Conservation (phyloP, 176 grass and related monocot genomes). For the Avena atlantica region DNA sequence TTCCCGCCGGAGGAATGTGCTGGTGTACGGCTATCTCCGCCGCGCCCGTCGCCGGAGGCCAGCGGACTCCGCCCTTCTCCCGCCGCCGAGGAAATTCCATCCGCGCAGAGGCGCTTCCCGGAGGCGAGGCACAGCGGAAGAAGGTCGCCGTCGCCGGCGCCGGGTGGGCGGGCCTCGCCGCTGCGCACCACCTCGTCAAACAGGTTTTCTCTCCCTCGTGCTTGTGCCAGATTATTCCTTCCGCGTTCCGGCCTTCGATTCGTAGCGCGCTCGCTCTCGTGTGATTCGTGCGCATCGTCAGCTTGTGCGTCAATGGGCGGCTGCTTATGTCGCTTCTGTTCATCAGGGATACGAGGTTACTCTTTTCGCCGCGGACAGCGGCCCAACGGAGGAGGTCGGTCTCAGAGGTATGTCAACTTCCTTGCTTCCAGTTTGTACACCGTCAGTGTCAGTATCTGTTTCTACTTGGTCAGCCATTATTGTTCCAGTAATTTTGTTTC, state of each 20-base stretch:
- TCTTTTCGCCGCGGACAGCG: conserved; percentile 61
- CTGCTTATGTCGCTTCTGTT: not conserved
- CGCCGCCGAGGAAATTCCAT: conserved; percentile 34
- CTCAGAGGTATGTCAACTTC: conserved; percentile 59
- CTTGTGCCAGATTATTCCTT: not conserved
- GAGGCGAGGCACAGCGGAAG: conserved; percentile 34
- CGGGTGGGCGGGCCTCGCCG: conserved; percentile 80
- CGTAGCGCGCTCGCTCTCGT: not conserved
- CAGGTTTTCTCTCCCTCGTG: conserved; percentile 43
- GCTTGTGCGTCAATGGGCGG: not conserved
- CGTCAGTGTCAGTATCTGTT: not conserved
- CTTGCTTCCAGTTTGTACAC: not conserved
- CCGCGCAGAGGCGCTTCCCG: conserved; percentile 41
- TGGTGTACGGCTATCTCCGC: conserved; percentile 40
- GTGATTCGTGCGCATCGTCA: not conserved
- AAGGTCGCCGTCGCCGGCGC: conserved; percentile 80
- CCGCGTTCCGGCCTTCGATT: not conserved
- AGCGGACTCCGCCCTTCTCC: not conserved
- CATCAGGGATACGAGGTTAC: conserved; percentile 76
- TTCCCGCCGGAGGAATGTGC: conserved; percentile 59
- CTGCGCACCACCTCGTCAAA: conserved; percentile 75
- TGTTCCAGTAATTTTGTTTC: conserved; percentile 4
- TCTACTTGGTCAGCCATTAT: not conserved
- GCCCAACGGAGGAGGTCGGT: conserved; percentile 68
- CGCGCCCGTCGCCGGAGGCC: conserved; percentile 12